These are phyloP conservation scores for Xerocomus spinulosus DNA, from an alignment of 768 basidiomycete genomes.

Conservation along the genomic window DNA sequence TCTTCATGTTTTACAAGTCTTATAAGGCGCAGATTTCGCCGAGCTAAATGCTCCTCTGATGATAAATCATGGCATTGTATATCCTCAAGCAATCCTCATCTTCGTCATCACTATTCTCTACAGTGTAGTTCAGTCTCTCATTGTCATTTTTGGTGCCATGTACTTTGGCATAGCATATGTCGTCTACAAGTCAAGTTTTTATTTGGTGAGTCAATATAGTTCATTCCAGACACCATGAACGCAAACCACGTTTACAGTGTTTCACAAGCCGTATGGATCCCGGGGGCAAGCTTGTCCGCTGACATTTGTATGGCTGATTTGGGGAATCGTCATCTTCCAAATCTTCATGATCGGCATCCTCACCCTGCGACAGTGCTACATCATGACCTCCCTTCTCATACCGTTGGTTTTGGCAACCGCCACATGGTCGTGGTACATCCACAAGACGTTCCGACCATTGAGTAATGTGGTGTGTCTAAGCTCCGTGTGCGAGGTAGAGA, in stretches of 20 bases:
- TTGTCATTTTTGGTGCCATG: conserved; percentile 89
- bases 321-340: conserved; percentile 90
- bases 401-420: conserved; percentile 76
- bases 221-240: neutral
- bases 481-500: conserved; percentile 83
- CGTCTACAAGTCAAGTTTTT: conserved; percentile 96
- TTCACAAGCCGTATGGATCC: conserved; percentile 97
- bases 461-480: conserved; percentile 82
- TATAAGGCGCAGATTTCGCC: conserved; percentile 68
- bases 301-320: conserved; percentile 86
- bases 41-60: conserved; percentile 96
- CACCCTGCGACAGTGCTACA: conserved; percentile 55
- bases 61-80: conserved; percentile 97
- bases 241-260: conserved; percentile 51
- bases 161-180: conserved; percentile 97
- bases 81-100: conserved; percentile 93
- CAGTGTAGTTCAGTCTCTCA: conserved; percentile 93
- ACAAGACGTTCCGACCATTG: conserved; percentile 62
- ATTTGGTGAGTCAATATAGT: conserved; percentile 58
- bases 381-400: conserved; percentile 57
- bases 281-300: conserved; percentile 98
- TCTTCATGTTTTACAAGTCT: neutral
- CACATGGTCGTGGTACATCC: conserved; percentile 77
- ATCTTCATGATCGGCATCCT: conserved; percentile 98
- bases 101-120: conserved; percentile 94